Conservation (phyloP, 192 early-diverging fungal genomes). For the Rhizophagus prolifer region DNA sequence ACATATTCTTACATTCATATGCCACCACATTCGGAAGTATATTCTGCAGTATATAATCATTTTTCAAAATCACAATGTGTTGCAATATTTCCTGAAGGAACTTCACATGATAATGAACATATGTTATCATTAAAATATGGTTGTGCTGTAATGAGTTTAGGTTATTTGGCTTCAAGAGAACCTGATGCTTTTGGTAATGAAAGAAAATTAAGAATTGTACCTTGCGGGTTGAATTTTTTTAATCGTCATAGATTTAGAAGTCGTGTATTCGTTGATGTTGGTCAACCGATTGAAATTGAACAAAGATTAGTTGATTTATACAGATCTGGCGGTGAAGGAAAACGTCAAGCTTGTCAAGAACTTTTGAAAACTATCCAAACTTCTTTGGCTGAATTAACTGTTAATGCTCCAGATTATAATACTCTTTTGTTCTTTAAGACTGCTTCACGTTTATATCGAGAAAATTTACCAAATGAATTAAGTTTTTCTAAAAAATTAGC, state of each 20-base stretch:
- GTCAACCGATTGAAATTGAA: constrained; percentile 35
- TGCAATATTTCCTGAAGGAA: constrained; percentile 43
- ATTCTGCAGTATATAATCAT: constrained; percentile 42
- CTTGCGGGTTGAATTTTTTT: constrained; percentile 47
- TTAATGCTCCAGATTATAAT: constrained; percentile 46
- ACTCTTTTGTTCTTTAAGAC: constrained; percentile 41
- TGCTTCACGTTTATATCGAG: constrained; percentile 38
- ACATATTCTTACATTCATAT: constrained; percentile 37
- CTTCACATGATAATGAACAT: constrained; percentile 44
- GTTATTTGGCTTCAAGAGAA: constrained; percentile 40
- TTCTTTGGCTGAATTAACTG: constrained; percentile 38
- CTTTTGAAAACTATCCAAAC: constrained; percentile 40
- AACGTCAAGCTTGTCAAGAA: constrained; percentile 45
- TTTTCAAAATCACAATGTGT: constrained; percentile 40
- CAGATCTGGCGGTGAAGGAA: constrained; percentile 36
- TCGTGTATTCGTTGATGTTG: constrained; percentile 42
- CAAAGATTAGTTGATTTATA: constrained; percentile 38
- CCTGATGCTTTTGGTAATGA: constrained; percentile 15
- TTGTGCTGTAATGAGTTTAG: constrained; percentile 46
- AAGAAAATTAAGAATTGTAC: constrained; percentile 39
- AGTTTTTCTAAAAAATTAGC: constrained; percentile 42
- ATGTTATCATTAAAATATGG: constrained; percentile 46
- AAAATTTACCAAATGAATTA: constrained; percentile 27
- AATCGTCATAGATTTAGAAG: constrained; percentile 49
- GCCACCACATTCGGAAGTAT: constrained; percentile 41